These are phyloP conservation scores for Pythium apleroticum DNA, from an alignment of 352 stramenopile species.

Conservation along the genomic window DNA sequence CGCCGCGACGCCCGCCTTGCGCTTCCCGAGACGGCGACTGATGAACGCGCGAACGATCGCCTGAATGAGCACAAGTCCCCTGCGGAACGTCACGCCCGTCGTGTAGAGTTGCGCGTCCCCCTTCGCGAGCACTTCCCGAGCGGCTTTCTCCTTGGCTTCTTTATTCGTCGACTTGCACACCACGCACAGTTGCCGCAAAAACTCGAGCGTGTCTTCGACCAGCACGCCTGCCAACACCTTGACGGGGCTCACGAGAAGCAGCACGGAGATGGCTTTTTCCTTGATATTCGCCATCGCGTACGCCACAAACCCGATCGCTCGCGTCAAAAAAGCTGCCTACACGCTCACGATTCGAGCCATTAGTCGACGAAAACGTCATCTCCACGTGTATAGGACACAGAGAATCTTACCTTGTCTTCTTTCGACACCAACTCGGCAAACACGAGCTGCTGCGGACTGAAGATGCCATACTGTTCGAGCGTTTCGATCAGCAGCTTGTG, in stretches of 20 bases:
- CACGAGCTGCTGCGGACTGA: constrained; percentile 60
- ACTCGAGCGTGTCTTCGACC: constrained; percentile 70
- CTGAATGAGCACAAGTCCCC: constrained; percentile 68
- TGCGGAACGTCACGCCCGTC: constrained; percentile 68
- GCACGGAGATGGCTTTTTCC: constrained; percentile 52
- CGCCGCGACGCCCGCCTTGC: constrained; percentile 18
- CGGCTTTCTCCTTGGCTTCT: constrained; percentile 53
- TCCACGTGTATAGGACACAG: too few species aligned
- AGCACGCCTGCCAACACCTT: constrained; percentile 73
- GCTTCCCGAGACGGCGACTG: constrained; percentile 37
- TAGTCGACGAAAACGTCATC: neutral
- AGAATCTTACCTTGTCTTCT: constrained; percentile 74
- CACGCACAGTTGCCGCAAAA: constrained; percentile 68
- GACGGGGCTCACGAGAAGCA: constrained; percentile 82
- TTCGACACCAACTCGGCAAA: constrained; percentile 61
- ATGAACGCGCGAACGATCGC: constrained; percentile 72
- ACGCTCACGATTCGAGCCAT: neutral
- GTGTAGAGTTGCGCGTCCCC: constrained; percentile 74
- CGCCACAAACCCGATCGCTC: constrained; percentile 73
- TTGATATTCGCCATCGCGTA: constrained; percentile 48
- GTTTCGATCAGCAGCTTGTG: constrained; percentile 80
- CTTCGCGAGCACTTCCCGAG: constrained; percentile 55
- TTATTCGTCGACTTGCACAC: constrained; percentile 50
- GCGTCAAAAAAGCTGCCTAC: constrained; percentile 73
- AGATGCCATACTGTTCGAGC: constrained; percentile 58